phyloP scores from a whole-genome alignment of 192 early-diverging fungal genomes.

The Podila minutissima region DNA sequence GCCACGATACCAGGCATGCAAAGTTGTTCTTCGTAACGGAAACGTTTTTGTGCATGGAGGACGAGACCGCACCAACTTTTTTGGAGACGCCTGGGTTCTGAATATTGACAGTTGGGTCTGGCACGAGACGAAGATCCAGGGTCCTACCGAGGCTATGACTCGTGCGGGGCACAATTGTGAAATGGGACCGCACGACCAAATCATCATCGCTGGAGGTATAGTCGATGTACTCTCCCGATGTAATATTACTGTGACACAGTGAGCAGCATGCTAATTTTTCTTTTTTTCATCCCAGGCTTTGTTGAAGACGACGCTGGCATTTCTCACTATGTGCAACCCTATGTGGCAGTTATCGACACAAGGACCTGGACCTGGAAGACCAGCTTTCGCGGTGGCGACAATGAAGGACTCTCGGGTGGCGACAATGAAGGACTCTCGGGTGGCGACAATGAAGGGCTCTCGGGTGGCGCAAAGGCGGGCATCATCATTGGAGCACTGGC shows the following conservation, averaged over 20 bases:
- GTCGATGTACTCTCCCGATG: not conserved
- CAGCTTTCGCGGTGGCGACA: slow-evolving; percentile 10
- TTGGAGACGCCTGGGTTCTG: slow-evolving; percentile 34
- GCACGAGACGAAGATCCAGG: slow-evolving; percentile 8
- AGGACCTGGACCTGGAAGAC: slow-evolving; percentile 26
- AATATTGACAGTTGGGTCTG: slow-evolving; percentile 18
- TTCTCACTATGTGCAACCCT: slow-evolving; percentile 4
- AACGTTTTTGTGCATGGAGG: slow-evolving; percentile 45
- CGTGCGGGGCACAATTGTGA: slow-evolving; percentile 38
- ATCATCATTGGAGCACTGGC: slow-evolving; percentile 17
- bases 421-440: slow-evolving; percentile 11
- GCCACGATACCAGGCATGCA: slow-evolving; percentile 21
- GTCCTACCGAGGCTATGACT: slow-evolving; percentile 8
- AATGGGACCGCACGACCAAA: slow-evolving; percentile 37
- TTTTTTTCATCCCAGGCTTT: slow-evolving; percentile 2
- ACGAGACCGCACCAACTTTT: not conserved
- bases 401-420: slow-evolving; percentile 23
- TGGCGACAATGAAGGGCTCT: slow-evolving; percentile 6
- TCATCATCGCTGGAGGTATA: slow-evolving; percentile 42
- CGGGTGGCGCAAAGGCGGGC: slow-evolving; percentile 31
- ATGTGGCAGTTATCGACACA: slow-evolving; percentile 33
- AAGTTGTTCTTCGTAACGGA: slow-evolving; percentile 20
- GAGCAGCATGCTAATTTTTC: too few species aligned
- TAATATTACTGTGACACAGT: not conserved
- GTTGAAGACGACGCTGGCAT: not conserved